Percentiles rank a stretch among this genome's conserved stretches.
Conservation (phyloP, 495 filamentous ascomycete species). For the Penicillium silybi region DNA sequence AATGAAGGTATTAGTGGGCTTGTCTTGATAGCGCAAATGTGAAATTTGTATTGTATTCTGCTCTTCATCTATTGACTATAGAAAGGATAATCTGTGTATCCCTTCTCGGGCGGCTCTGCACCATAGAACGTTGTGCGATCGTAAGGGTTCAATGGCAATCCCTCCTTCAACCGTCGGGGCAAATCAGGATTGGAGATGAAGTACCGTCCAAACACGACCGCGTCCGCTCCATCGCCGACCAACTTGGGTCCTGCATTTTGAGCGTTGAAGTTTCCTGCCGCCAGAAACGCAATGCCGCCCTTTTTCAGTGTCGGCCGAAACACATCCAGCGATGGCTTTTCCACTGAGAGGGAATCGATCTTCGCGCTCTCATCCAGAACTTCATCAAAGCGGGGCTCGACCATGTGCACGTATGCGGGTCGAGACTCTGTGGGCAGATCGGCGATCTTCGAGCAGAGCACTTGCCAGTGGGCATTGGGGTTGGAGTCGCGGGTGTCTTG, state of each 20-base stretch:
- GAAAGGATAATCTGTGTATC: conserved; percentile 66
- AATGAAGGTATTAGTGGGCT: conserved; percentile 44
- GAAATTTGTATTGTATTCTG: neutral
- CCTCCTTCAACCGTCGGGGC: conserved; percentile 52
- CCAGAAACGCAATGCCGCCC: conserved; percentile 28
- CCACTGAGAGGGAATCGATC: conserved; percentile 27
- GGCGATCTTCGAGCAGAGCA: conserved; percentile 26
- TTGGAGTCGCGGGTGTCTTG: conserved; percentile 38
- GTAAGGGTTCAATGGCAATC: conserved; percentile 51
- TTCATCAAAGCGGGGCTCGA: conserved; percentile 45
- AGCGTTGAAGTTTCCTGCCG: conserved; percentile 29
- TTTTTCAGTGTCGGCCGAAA: conserved; percentile 27
- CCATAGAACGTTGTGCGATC: conserved; percentile 58
- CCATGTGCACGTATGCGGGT: conserved; percentile 40
- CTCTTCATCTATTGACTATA: too few relatives aligned
- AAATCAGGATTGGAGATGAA: conserved; percentile 71
- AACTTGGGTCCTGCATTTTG: conserved; percentile 26
- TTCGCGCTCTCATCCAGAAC: conserved; percentile 42
- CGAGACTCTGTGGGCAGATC: conserved; percentile 16
- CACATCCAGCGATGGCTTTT: conserved; percentile 26
- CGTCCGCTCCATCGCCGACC: conserved; percentile 26
- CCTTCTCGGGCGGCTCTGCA: conserved; percentile 38
- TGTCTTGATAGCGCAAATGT: conserved; percentile 12
- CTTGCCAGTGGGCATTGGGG: conserved; percentile 25
- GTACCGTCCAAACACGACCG: conserved; percentile 53